Evolutionary conservation across 768 basidiomycete genomes (phyloP).

Genomic region (Infundibulicybe gibba): DNA sequence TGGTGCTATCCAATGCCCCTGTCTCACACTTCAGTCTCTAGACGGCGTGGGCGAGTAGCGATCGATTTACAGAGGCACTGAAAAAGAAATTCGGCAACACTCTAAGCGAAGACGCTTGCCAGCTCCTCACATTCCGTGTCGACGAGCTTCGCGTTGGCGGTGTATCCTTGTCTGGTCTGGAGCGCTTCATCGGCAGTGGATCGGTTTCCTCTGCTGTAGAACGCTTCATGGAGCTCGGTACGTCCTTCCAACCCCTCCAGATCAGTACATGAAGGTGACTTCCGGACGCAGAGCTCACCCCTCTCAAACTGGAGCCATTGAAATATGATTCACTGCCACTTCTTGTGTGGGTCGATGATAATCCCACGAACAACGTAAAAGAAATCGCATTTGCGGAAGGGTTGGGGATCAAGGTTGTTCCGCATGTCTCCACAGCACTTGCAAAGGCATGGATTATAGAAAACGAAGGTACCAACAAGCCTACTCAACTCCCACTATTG

Average conservation of each 20-base stretch:
- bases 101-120: conserved; percentile 9
- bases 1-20: too few relatives aligned
- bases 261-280: not conserved
- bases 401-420: conserved; percentile 16
- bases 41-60: too few relatives aligned
- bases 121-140: conserved; percentile 8
- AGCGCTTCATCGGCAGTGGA: conserved; percentile 9
- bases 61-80: conserved; percentile 7
- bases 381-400: conserved; percentile 11
- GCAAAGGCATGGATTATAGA: conserved; percentile 24
- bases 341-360: conserved; percentile 26
- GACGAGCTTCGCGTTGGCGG: conserved; percentile 18
- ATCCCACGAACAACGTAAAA: conserved; percentile 10
- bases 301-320: not conserved
- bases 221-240: not conserved
- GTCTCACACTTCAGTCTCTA: too few relatives aligned
- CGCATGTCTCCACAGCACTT: conserved; percentile 20
- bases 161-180: conserved; percentile 14
- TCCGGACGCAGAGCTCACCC: not conserved
- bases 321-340: conserved; percentile 8
- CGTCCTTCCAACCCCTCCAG: not conserved
- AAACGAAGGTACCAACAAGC: conserved; percentile 14
- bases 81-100: conserved; percentile 7
- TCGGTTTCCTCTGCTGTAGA: conserved; percentile 9
- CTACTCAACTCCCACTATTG: not conserved